Evolutionary conservation across 2,329 filamentous ascomycete genomes (phyloP).

Genomic region (Cladosporium sp.): DNA sequence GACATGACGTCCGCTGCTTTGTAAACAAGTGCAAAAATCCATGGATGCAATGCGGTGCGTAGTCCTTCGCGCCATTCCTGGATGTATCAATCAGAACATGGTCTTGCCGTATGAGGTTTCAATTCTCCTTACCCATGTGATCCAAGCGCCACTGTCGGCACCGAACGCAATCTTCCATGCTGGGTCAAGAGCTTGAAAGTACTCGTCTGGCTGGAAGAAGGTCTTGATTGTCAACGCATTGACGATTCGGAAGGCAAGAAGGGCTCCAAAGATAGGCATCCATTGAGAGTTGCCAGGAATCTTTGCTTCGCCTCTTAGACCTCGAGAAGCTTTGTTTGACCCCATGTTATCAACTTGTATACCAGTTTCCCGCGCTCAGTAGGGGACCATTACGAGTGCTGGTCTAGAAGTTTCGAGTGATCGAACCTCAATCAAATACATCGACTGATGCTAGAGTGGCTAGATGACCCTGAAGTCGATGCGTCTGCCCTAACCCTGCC

Average conservation of each 20-base stretch:
- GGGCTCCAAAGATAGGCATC: conserved; percentile 20
- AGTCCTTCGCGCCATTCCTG: conserved; percentile 43
- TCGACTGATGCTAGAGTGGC: too few species aligned
- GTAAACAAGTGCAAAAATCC: conserved; percentile 76
- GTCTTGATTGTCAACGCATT: conserved; percentile 77
- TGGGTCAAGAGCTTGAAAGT: conserved; percentile 91
- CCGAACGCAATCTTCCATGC: conserved; percentile 90
- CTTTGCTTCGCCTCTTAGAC: background rate
- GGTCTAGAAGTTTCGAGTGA: too few species aligned
- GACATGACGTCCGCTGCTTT: conserved; percentile 56
- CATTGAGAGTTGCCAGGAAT: background rate
- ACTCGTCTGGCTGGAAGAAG: conserved; percentile 98
- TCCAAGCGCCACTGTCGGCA: conserved; percentile 71
- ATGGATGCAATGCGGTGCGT: conserved; percentile 52
- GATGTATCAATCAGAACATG: conserved; percentile 9
- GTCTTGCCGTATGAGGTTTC: background rate
- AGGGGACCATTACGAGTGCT: too few species aligned
- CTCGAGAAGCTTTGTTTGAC: background rate
- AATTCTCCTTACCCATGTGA: conserved; percentile 75
- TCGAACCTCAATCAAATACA: too few species aligned
- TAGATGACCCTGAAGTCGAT: too few species aligned
- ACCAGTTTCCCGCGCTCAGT: too few species aligned
- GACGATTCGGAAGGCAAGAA: conserved; percentile 68
- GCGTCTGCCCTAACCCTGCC: too few species aligned
- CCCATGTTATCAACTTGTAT: background rate